These are phyloP conservation scores for Paxillus ammoniavirescens DNA, from an alignment of 768 basidiomycete genomes.

Conservation along the genomic window DNA sequence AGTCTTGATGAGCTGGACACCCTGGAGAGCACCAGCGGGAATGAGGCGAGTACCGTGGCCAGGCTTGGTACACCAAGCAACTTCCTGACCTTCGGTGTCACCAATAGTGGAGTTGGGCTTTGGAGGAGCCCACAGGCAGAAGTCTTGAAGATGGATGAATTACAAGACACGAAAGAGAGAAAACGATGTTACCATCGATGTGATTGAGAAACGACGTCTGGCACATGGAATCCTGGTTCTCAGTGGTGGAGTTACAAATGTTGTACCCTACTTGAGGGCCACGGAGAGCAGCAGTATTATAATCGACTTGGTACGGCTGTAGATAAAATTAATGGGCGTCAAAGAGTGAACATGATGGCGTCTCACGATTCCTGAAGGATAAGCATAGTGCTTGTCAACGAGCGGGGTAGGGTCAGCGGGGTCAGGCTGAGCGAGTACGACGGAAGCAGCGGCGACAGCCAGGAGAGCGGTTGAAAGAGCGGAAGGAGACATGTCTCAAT, in stretches of 20 bases:
- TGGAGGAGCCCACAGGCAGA: constrained; percentile 66
- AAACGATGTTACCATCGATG: constrained; percentile 32
- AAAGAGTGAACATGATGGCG: background rate
- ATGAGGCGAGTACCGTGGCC: constrained; percentile 71
- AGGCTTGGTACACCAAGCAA: constrained; percentile 72
- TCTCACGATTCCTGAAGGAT: constrained; percentile 44
- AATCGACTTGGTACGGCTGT: constrained; percentile 53
- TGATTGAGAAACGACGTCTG: constrained; percentile 69
- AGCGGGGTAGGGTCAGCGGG: constrained; percentile 47
- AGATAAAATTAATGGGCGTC: background rate
- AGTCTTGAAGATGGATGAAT: constrained; percentile 48
- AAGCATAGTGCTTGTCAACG: constrained; percentile 43
- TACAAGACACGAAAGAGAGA: background rate
- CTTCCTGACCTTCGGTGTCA: constrained; percentile 63
- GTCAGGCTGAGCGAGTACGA: constrained; percentile 31
- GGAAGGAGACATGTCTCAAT: constrained; percentile 37
- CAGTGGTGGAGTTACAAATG: constrained; percentile 65
- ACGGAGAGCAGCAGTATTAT: constrained; percentile 41
- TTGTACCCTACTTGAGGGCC: constrained; percentile 67
- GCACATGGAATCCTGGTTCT: constrained; percentile 59
- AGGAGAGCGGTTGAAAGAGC: constrained; percentile 37
- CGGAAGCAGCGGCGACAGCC: constrained; percentile 31
- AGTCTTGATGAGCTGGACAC: constrained; percentile 63
- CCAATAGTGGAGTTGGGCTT: constrained; percentile 52
- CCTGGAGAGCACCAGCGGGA: constrained; percentile 57